A percentile compares a stretch with the other conserved stretches of the same genome.
Conservation (phyloP, 2,329 filamentous ascomycete species). For the Zymoseptoria crescenta region DNA sequence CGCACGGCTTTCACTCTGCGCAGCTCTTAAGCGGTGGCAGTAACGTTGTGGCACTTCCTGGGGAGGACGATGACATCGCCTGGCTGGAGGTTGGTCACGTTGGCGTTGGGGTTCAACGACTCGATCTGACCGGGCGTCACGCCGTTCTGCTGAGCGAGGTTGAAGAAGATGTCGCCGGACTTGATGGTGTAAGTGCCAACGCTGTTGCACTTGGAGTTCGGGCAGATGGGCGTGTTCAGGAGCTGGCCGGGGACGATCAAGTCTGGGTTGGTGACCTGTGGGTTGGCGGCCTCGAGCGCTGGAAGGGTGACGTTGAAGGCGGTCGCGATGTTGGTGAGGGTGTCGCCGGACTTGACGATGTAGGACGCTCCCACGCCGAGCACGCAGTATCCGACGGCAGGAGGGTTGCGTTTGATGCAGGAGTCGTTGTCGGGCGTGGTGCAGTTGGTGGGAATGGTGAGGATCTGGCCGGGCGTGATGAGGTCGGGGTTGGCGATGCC, state of each 20-base stretch:
- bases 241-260: constrained; percentile 15
- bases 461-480: constrained; percentile 24
- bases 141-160: constrained; percentile 15
- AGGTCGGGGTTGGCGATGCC: constrained; percentile 29
- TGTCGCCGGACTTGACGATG: constrained; percentile 17
- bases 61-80: constrained; percentile 13
- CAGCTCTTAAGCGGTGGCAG: neutral
- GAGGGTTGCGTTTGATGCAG: constrained; percentile 9
- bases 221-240: constrained; percentile 23
- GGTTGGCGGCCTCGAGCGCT: constrained; percentile 17
- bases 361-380: constrained; percentile 18
- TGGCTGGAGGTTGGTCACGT: constrained; percentile 10
- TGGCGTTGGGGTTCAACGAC: constrained; percentile 17
- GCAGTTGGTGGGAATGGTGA: constrained; percentile 24
- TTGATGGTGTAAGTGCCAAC: constrained; percentile 20
- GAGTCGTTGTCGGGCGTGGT: constrained; percentile 19
- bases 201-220: constrained; percentile 11
- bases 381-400: constrained; percentile 18
- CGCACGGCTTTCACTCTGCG: neutral
- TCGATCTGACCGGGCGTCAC: constrained; percentile 20
- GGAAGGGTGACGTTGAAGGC: constrained; percentile 23
- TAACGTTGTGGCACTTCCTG: constrained; percentile 6
- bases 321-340: constrained; percentile 15
- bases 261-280: constrained; percentile 18
- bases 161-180: constrained; percentile 19